phyloP scores from a whole-genome alignment of 176 grass and related monocot species.

The Oryza meridionalis region DNA sequence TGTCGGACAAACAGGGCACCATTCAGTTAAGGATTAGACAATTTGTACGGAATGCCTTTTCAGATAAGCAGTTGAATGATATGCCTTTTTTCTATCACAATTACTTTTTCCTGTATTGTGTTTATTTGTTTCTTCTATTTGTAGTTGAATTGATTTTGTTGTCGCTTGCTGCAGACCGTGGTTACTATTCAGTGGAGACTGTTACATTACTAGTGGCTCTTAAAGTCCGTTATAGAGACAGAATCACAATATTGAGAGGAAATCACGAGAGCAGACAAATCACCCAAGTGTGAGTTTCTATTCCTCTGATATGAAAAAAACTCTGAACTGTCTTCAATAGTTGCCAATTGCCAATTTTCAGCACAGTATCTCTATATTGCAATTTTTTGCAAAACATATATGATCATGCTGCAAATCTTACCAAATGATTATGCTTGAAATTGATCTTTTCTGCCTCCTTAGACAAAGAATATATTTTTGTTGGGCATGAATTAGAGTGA shows the following conservation, averaged over 20 bases:
- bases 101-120: constrained; percentile 8
- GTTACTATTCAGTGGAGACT: constrained; percentile 84
- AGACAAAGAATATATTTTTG: not conserved
- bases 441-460: not conserved
- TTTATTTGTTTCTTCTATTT: constrained; percentile 26
- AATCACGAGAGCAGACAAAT: constrained; percentile 86
- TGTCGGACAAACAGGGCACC: not conserved
- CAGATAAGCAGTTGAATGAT: not conserved
- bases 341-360: constrained; percentile 34
- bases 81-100: constrained; percentile 29
- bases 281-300: constrained; percentile 76
- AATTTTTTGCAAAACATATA: constrained; percentile 15
- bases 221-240: constrained; percentile 74
- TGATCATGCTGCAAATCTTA: not conserved
- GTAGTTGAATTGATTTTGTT: constrained; percentile 27
- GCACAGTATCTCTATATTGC: constrained; percentile 10
- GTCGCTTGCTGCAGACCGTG: constrained; percentile 63
- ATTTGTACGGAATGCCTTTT: not conserved
- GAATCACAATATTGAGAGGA: constrained; percentile 81
- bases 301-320: constrained; percentile 30
- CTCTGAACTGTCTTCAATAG: not conserved
- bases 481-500: not conserved
- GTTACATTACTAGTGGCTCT: constrained; percentile 65
- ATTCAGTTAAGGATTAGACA: constrained; percentile 10
- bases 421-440: constrained; percentile 23